Base-by-base conservation (phyloP, 441 rosid species). In the Bruguiera hainesii region DNA sequence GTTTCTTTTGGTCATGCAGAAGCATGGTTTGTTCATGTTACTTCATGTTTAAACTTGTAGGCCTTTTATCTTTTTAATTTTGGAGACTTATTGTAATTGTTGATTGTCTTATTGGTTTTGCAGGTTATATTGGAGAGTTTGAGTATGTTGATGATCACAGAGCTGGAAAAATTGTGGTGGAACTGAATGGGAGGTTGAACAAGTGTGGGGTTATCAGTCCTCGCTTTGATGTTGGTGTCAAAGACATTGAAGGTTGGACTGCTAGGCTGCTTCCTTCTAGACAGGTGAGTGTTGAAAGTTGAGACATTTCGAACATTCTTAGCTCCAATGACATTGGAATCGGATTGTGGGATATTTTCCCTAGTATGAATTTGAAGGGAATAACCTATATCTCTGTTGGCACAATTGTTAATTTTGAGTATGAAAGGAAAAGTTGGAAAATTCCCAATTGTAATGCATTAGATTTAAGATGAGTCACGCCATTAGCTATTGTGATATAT, bases 121-220 rank as follows among this genome's bases (percentile, higher is more conserved):
- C 57, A 81, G 89, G 87, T 51, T 85, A 85, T 66, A 80, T 85
- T 71, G 89, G 87, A 2, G 87, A 85, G 84, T 85, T 85, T 42
- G 87, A 85, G 76, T 83, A 79, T 25, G 87, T 85, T 6, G 89
- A 85, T 6, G 89, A 85, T 42, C 89, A 83, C 78, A 78, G 87
- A 70, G 3, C 85, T 61, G 89, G 89, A 7, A 83, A 85, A 56
- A 83, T 85, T 37, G 87, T 83, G 70, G 89, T 83, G 29, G 87
- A 85, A 64, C 71, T 85, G 62, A 85, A 85, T 4, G 89, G 87
- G 35, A 75, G 90, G 72, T 72, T 85, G 53, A 85, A 83, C 81
- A 85, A 85, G 59, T 85, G 90, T 33, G 90, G 90, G 1, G 90
- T 85, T 29, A 85, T 85, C 66, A 85, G 90, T 69, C 89, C 87